Evolutionary conservation across 306 rosid genomes (phyloP), one percentile per base, ranked within the genome.

Genomic region (Pueraria montana): DNA sequence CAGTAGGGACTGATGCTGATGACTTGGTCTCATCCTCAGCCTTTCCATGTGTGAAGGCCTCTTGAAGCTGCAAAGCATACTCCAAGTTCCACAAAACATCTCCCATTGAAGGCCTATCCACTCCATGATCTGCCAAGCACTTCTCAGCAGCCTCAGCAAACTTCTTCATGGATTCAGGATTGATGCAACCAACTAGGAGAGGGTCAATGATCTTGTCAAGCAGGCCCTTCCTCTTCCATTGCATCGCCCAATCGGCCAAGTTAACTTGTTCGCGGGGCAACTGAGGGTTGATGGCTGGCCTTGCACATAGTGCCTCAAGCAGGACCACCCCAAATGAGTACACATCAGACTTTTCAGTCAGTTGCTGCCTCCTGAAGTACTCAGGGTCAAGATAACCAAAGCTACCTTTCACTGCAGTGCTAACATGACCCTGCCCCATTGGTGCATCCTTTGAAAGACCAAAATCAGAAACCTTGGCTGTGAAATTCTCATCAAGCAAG

Each of bases 361-460:
- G 27, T 46, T 90, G 93, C 63, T 90, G 93, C 48, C 91, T 86
- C 80, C 91, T 82, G 86, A 90, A 90, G 80, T 90, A 90, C 75
- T 90, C 93, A 2, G 93, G 93, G 34, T 90, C 93, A n/a, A 90
- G 80, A 82, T 90, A 90, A 50, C 93, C 93, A 18, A 90, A 90
- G 20, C 93, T 90, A 30, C 93, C 93, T 49, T 90, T 90, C 34
- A 90, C 93, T 3, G 93, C 93, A 0, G 93, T 90, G 32, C 93
- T 90, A 32, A 90, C 93, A 72, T 90, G 89, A 20, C 87, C 91
- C 67, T 86, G 93, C 8, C 91, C 93, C 79, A 80, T 86, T 0
- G 93, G 90, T 3, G 89, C 82, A 42, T 90, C 93, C 88, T 90
- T 90, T 8, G 93, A 90, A 23, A 90, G 89, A 0, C 93, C 93